Conservation (phyloP, 768 basidiomycete species). For the Tremella mesenterica region DNA sequence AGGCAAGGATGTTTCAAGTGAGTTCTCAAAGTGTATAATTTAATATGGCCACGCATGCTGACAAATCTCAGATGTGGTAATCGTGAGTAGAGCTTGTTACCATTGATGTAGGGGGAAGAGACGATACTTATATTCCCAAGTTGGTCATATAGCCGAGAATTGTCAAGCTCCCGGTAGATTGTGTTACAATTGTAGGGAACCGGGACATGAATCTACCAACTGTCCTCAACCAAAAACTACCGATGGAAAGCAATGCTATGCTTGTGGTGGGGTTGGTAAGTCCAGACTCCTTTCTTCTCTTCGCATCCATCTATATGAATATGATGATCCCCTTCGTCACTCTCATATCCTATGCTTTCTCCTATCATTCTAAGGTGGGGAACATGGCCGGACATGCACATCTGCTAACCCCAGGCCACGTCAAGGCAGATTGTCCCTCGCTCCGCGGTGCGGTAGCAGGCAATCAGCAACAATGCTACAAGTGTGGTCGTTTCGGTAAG, state of each 20-base stretch:
- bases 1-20: conserved; percentile 41
- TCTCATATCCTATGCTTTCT: not conserved
- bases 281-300: conserved; percentile 48
- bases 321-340: not conserved
- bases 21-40: conserved; percentile 1
- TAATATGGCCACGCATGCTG: not conserved
- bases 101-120: not conserved
- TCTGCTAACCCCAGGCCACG: conserved; percentile 59
- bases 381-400: too few species aligned
- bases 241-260: conserved; percentile 82
- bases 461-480: conserved; percentile 64
- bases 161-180: conserved; percentile 80
- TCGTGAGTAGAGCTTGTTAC: conserved; percentile 47
- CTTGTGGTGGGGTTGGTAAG: conserved; percentile 84
- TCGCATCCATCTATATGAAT: not conserved
- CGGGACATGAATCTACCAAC: conserved; percentile 84
- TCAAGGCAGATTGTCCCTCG: conserved; percentile 38
- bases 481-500: conserved; percentile 81
- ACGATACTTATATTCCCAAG: conserved; percentile 49
- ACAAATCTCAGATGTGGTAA: conserved; percentile 76
- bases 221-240: conserved; percentile 77
- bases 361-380: not conserved
- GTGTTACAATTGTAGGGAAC: conserved; percentile 90
- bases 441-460: conserved; percentile 14
- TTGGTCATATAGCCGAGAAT: conserved; percentile 87